phyloP scores from a whole-genome alignment of 1,284 basidiomycete species.

The Fomitiporia mediterranea region DNA sequence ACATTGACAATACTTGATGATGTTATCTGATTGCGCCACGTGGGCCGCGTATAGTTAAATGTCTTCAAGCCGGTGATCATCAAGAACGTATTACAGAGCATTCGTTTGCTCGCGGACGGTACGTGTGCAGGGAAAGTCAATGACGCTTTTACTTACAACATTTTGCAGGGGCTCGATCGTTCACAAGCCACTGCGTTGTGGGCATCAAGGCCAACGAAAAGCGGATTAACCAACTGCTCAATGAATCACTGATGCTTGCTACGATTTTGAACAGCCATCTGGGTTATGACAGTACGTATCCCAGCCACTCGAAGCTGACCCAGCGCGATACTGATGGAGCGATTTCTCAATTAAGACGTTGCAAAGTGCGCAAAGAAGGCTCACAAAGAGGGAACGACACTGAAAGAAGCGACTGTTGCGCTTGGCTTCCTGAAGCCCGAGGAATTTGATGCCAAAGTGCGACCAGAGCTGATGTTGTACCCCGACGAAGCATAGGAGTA shows the following conservation, averaged over 20 bases:
- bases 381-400: conserved; percentile 94
- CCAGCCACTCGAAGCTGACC: background rate
- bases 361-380: conserved; percentile 99
- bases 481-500: conserved; percentile 60
- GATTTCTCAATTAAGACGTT: conserved; percentile 61
- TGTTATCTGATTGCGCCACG: conserved; percentile 15
- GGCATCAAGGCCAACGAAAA: conserved; percentile 96
- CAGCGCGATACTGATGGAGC: background rate
- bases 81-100: conserved; percentile 96
- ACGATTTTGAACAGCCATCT: conserved; percentile 91
- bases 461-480: conserved; percentile 86
- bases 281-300: conserved; percentile 86
- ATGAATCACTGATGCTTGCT: conserved; percentile 96
- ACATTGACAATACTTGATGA: conserved; percentile 9
- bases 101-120: conserved; percentile 92
- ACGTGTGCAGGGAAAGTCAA: conserved; percentile 22
- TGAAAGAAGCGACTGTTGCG: conserved; percentile 91
- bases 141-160: background rate
- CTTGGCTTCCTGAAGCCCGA: conserved; percentile 85
- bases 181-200: conserved; percentile 96
- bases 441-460: conserved; percentile 94
- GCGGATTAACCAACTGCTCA: conserved; percentile 83
- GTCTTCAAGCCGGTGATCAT: conserved; percentile 99
- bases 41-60: conserved; percentile 62
- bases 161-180: conserved; percentile 72